Evolutionary conservation across 495 filamentous ascomycete species (phyloP), one percentile per base, ranked within the genome.

Genomic region (Acidiella bohemica): DNA sequence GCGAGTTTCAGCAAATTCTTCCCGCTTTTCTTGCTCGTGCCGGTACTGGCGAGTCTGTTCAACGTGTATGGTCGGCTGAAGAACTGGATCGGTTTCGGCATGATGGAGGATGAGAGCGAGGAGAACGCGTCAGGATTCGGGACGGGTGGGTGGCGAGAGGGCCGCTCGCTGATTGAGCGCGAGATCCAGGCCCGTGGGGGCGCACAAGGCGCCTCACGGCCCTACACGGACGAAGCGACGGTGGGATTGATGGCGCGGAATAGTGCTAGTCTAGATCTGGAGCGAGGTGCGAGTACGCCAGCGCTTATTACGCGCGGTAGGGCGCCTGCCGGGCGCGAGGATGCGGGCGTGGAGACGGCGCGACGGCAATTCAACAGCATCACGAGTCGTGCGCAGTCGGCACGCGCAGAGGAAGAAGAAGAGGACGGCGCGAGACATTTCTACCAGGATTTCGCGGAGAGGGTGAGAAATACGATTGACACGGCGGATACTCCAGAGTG

Each of bases 391-490:
- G n/a, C n/a, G n/a, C n/a, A n/a, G n/a, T n/a, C n/a, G n/a, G n/a
- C n/a, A n/a, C 41, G 35, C 28, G 56, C 45, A 24, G 55, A 57
- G 10, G 71, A 66, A 6, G 73, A 76, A 38, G 68, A 70, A 2
- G 80, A 84, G 21, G 82, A 90, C 14, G 77, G 73, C 30, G 34
- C 41, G n/a, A 23, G 46, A 12, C 32, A 36, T 23, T 84, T 93
- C 57, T 85, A 93, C 51, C 71, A 79, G 41, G 78, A 74, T 14
- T 78, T 95, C 39, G 76, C 79, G 0, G 84, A 93, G 54, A 68
- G 90, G 26, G 76, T 97, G 37, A 75, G 70, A 53, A 97, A 97
- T 55, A 94, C 90, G 2, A 72, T 96, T 36, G 90, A 97, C 37
- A 81, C 77, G 5, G 62, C 84, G 13, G 81, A 87, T 30, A 71